Evolutionary conservation across 2,329 filamentous ascomycete species (phyloP).

Genomic region (Talaromyces piceae): DNA sequence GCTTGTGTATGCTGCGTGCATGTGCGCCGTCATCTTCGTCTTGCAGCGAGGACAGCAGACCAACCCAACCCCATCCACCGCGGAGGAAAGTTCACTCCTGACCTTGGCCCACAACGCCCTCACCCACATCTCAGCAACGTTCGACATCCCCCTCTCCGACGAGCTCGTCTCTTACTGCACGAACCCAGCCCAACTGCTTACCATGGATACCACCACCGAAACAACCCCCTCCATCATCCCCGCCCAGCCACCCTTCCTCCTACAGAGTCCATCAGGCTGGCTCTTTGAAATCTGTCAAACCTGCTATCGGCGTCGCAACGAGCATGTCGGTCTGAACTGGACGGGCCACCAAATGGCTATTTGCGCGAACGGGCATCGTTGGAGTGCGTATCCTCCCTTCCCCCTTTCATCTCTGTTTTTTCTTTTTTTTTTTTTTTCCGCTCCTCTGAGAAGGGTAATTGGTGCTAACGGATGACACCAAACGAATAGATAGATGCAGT

Average conservation of each 20-base stretch:
- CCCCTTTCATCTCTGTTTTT: background rate
- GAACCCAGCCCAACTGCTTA: background rate
- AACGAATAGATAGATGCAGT: slow-evolving; percentile 42
- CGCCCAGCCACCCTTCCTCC: slow-evolving; percentile 18
- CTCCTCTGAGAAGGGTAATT: background rate
- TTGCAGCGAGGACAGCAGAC: slow-evolving; percentile 12
- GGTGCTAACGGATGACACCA: slow-evolving; percentile 8
- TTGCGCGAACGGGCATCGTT: slow-evolving; percentile 47
- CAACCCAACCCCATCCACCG: background rate
- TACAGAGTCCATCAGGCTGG: slow-evolving; percentile 18
- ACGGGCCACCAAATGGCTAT: slow-evolving; percentile 39
- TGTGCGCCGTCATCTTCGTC: slow-evolving; percentile 27
- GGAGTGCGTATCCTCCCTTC: slow-evolving; percentile 34
- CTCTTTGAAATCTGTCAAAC: slow-evolving; percentile 46
- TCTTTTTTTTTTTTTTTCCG: background rate
- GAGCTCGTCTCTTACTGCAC: slow-evolving; percentile 26
- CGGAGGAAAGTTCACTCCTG: too few species aligned
- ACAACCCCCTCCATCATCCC: slow-evolving; percentile 11
- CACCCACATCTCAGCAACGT: slow-evolving; percentile 12
- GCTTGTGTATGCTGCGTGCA: slow-evolving; percentile 29
- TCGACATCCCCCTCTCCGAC: slow-evolving; percentile 16
- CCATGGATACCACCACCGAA: background rate
- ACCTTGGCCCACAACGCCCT: slow-evolving; percentile 20
- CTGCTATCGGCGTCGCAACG: slow-evolving; percentile 31
- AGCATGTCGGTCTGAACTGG: slow-evolving; percentile 35